Conservation (phyloP, 108 stramenopile genomes). For the Nannochloropsis oceanica region DNA sequence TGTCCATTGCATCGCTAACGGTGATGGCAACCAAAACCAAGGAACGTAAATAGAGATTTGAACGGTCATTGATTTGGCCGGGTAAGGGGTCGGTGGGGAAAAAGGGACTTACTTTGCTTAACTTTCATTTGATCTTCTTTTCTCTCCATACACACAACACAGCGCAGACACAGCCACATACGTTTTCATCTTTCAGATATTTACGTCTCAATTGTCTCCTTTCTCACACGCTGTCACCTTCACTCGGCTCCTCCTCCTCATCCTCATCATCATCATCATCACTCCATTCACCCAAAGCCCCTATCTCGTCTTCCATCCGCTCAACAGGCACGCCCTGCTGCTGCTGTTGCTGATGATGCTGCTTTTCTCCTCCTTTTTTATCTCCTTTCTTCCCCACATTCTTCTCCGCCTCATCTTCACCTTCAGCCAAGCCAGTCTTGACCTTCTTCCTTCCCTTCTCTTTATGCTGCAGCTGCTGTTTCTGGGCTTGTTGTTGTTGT, state of each 20-base stretch:
- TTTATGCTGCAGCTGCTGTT: no score
- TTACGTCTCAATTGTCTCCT: background rate
- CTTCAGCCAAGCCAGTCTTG: background rate
- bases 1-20: no score
- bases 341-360: background rate
- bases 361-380: background rate
- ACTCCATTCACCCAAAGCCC: background rate
- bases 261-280: background rate
- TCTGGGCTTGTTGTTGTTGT: no score
- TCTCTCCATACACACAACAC: no score
- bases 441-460: background rate
- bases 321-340: background rate
- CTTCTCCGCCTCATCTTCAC: background rate
- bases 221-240: background rate
- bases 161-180: no score
- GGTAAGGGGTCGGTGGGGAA: no score
- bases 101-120: no score
- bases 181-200: no score
- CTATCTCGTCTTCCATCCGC: background rate
- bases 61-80: no score
- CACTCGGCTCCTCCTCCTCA: background rate
- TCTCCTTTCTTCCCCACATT: background rate
- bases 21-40: no score
- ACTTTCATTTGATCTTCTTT: no score
- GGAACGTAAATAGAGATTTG: no score